These are phyloP conservation scores for Pleurotus eryngii DNA, from an alignment of 768 basidiomycete species.

Conservation along the genomic window DNA sequence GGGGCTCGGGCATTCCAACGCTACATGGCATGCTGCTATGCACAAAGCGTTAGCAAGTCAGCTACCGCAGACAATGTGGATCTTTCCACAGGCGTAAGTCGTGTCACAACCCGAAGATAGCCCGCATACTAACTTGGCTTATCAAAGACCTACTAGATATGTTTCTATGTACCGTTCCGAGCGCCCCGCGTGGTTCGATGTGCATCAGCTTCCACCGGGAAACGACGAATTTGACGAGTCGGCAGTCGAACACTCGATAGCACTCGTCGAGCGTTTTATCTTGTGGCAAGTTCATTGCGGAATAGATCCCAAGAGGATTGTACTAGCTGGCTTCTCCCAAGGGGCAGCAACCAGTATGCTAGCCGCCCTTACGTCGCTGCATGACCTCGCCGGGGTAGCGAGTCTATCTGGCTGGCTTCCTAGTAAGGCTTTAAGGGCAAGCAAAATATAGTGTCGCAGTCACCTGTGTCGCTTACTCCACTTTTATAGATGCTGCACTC, in stretches of 20 bases:
- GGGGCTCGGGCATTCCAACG: constrained; percentile 38
- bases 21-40: constrained; percentile 32
- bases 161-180: constrained; percentile 24
- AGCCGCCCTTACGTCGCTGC: constrained; percentile 34
- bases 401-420: constrained; percentile 46
- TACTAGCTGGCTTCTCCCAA: constrained; percentile 43
- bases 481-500: constrained; percentile 29
- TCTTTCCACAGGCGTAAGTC: constrained; percentile 41
- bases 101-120: not conserved
- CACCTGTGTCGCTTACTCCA: not conserved
- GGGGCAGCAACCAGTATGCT: constrained; percentile 38
- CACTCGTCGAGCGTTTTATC: constrained; percentile 32
- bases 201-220: constrained; percentile 32
- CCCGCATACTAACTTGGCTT: not conserved
- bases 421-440: constrained; percentile 28
- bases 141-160: constrained; percentile 23
- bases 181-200: constrained; percentile 42
- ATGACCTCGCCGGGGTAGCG: constrained; percentile 41
- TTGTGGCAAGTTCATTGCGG: constrained; percentile 34
- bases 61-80: constrained; percentile 39
- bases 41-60: constrained; percentile 28
- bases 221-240: constrained; percentile 32
- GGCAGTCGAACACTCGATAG: constrained; percentile 30
- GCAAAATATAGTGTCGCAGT: constrained; percentile 5
- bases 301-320: constrained; percentile 29